Base-by-base conservation (phyloP, 2,329 filamentous ascomycete genomes). In the Teratosphaeria viscida region DNA sequence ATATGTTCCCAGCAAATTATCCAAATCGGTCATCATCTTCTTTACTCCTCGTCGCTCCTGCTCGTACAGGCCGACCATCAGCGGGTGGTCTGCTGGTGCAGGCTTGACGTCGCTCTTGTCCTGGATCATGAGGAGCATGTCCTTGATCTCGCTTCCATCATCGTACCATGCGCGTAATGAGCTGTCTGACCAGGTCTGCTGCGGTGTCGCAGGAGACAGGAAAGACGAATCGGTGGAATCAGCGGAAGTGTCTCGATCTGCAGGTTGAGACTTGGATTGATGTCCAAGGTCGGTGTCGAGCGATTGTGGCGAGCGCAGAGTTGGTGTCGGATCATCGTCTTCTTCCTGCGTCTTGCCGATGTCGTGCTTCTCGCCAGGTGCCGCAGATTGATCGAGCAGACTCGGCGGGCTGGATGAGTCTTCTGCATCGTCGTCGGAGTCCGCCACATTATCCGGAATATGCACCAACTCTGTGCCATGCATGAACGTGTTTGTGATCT, bases 81-180 rank as follows among this genome's bases (percentile, higher is more conserved):
- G 81, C 0, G 92, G 92, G 72, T 97, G 92, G 60, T 96, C 90
- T n/a, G 83, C 82, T 1, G 87, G 84, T 7, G 87, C 89, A 19
- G 90, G 88, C 52, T 85, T 82, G 16, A 95, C 85, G 61, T 92
- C 89, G 14, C 85, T 88, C 72, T 92, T 96, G 75, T 97, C 92
- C 71, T 96, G 92, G 32, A 99, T 90, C 62, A 99, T 88, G 43
- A 92, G 82, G 57, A 97, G 81, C 71, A 97, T 82, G 71, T 99
- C 92, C 56, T 90, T 85, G 65, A 99, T 90, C 62, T 90, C 85
- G 66, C 94, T 90, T 55, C 70, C 71, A 65, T 97, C 92, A 52
- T 70, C 68, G 68, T 97, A 88, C 75, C 96, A 99, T 14, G 89
- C 87, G 61, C 90, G 85, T 32, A 99, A 82, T 67, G 85, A 89